Evolutionary conservation across 1,284 basidiomycete genomes (phyloP).

Genomic region (Heterobasidion annosum): DNA sequence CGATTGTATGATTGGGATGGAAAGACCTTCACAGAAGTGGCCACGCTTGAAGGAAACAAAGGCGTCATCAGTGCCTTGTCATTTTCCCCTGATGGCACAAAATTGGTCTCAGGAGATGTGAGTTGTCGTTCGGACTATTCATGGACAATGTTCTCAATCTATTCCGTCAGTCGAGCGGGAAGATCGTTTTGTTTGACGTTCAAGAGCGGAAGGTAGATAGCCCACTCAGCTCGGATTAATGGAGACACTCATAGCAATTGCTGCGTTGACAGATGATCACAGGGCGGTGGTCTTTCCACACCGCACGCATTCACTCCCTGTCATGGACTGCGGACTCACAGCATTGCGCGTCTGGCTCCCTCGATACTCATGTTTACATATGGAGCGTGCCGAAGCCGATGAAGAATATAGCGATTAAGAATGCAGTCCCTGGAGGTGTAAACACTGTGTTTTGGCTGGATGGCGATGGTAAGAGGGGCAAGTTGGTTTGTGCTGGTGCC

Average conservation of each 20-base stretch:
- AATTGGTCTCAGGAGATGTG: conserved; percentile 80
- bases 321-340: conserved; percentile 69
- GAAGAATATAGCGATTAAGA: conserved; percentile 80
- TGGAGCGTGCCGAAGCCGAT: conserved; percentile 77
- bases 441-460: conserved; percentile 74
- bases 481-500: conserved; percentile 70
- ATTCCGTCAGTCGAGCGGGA: conserved; percentile 57
- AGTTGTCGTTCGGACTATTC: conserved; percentile 13
- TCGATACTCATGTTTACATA: conserved; percentile 89
- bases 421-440: conserved; percentile 78
- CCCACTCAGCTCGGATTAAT: neutral
- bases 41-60: conserved; percentile 61
- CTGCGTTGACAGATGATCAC: conserved; percentile 40
- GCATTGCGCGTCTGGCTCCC: conserved; percentile 79
- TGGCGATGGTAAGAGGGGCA: conserved; percentile 28
- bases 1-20: conserved; percentile 68
- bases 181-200: conserved; percentile 73
- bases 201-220: conserved; percentile 47
- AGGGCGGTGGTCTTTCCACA: conserved; percentile 84
- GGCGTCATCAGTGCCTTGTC: conserved; percentile 71
- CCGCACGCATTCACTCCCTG: conserved; percentile 74
- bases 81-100: conserved; percentile 71
- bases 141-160: neutral
- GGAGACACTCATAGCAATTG: neutral
- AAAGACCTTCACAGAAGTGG: conserved; percentile 42